A percentile compares a stretch with the other conserved stretches of the same genome.
Conservation (phyloP, 306 rosid genomes). For the Citrullus colocynthis region DNA sequence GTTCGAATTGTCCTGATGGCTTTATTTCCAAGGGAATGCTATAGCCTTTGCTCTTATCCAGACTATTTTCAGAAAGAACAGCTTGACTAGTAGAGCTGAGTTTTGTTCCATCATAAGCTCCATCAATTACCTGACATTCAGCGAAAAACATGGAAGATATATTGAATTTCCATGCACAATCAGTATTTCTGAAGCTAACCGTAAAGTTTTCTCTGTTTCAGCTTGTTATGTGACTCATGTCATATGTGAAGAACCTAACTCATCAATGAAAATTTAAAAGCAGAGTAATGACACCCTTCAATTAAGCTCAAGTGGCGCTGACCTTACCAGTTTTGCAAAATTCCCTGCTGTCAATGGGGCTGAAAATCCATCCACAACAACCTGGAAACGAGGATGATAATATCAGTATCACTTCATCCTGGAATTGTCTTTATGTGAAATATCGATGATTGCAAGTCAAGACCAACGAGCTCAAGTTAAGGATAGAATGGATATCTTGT, state of each 20-base stretch:
- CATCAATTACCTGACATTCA: constrained; percentile 64
- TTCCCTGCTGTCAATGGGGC: constrained; percentile 89
- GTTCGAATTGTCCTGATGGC: constrained; percentile 97
- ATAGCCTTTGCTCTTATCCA: constrained; percentile 39
- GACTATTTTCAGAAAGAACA: constrained; percentile 53
- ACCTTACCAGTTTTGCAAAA: constrained; percentile 96
- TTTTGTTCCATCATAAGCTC: constrained; percentile 63
- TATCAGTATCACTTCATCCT: not conserved
- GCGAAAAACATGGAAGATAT: not conserved
- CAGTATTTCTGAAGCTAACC: not conserved
- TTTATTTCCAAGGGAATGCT: constrained; percentile 68
- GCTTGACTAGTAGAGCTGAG: constrained; percentile 65
- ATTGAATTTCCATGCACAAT: not conserved
- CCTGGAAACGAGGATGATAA: constrained; percentile 28
- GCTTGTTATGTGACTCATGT: not conserved
- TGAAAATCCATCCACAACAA: constrained; percentile 82
- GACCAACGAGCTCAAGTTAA: not conserved
- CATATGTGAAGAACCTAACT: not conserved
- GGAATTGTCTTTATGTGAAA: not conserved
- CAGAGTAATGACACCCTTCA: not conserved
- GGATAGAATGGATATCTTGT: not conserved
- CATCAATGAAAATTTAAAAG: not conserved
- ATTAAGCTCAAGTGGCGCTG: constrained; percentile 30
- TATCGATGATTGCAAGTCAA: not conserved
- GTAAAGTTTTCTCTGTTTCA: not conserved